Evolutionary conservation across 2,329 filamentous ascomycete genomes (phyloP), one percentile per base, ranked within the genome.

Genomic region (Emericellopsis cladophorae): DNA sequence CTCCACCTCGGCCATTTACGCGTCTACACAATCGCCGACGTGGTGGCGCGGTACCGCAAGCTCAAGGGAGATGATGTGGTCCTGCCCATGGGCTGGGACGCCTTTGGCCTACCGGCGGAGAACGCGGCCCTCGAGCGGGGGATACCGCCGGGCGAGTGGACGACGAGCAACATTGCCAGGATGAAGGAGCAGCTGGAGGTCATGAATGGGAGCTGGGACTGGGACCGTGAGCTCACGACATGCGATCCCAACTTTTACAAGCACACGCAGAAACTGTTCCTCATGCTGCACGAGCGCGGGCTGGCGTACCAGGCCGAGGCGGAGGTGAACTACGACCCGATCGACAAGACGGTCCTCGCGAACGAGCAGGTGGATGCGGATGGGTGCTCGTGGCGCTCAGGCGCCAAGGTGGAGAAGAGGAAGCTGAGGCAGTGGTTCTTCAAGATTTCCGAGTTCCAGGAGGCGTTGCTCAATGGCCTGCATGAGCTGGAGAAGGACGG

Each of bases 51-150:
- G 41, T 93, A 81, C 54, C 76, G 80, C 51, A 73, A 72, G 22
- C 78, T 94, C 63, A 77, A 80, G 49, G 87, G 87, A 14, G 70
- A 78, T 49, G 64, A 83, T 42, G 85, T 93, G 26, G 61, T 93
- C 40, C 75, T 94, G 47, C 86, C 88, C n/a, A 94, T 94, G 73
- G 88, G 88, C 10, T 95, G 88, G 87, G 88, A 95, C 66, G 84
- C 86, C 5, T 94, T 95, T 62, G 88, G 88, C 2, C 65, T 95
- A 42, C 88, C 88, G 10, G 88, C 88, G 35, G 88, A 95, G 60
- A 95, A 95, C 62, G 88, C 88, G 15, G 88, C 88, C 8, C 83
- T 93, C 43, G 85, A 93, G 60, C 69, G 82, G 46, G 84, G 85
- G 11, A 71, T 90, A 45, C 76, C 84, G 52, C 87, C 88, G 2